A percentile compares a stretch with the other conserved stretches of the same genome.
Conservation (phyloP, 2,329 filamentous ascomycete genomes). For the Ophiostoma perfectum region DNA sequence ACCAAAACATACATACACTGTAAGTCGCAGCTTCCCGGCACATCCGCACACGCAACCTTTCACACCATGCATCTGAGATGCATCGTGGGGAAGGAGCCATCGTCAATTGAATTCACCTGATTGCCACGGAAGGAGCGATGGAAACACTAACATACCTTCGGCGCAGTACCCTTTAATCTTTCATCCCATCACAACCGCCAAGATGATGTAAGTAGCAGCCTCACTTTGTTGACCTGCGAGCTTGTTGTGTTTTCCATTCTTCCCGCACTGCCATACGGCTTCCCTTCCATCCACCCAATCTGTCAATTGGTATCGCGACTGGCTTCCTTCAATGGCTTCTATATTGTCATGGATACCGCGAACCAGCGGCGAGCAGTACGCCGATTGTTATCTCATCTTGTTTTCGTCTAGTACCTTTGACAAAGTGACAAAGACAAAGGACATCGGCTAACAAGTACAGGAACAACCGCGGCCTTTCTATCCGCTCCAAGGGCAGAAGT, state of each 20-base stretch:
- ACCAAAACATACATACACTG: conserved; percentile 7
- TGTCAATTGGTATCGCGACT: not conserved
- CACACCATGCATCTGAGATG: not conserved
- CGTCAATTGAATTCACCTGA: not conserved
- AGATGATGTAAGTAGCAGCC: conserved; percentile 23
- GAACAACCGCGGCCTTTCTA: conserved; percentile 70
- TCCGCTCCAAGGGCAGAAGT: conserved; percentile 58
- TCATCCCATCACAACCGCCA: conserved; percentile 16
- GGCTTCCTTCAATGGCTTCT: not conserved
- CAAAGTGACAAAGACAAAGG: too few species aligned
- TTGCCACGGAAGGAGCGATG: conserved; percentile 17
- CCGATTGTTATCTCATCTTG: not conserved
- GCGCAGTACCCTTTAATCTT: not conserved
- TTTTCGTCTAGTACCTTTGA: not conserved
- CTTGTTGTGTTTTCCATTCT: too few species aligned
- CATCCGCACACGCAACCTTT: conserved; percentile 16
- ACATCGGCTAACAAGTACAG: conserved; percentile 36
- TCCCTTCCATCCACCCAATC: not conserved
- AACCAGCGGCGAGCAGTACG: conserved; percentile 24
- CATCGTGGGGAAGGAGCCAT: not conserved
- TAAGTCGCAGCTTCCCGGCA: conserved; percentile 20
- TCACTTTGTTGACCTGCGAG: not conserved
- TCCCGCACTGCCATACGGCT: not conserved
- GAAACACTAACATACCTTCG: conserved; percentile 18
- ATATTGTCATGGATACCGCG: conserved; percentile 25